Conservation (phyloP, 805 yeast genomes). For the Ogataea pini region DNA sequence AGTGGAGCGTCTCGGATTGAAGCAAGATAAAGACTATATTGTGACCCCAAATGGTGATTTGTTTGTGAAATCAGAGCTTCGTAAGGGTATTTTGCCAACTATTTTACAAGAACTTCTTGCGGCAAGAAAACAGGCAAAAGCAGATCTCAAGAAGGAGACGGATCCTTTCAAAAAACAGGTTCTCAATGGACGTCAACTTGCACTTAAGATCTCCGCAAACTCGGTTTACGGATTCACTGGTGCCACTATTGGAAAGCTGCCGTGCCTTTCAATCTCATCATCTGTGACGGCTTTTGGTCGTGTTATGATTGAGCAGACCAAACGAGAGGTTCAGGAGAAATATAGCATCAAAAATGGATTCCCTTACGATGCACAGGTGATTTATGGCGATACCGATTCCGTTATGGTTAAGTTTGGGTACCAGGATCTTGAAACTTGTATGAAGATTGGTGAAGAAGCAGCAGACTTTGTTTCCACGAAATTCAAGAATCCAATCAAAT, state of each 20-base stretch:
- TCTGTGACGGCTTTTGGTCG: slow-evolving; percentile 96
- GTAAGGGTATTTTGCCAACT: slow-evolving; percentile 89
- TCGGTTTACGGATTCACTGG: slow-evolving; percentile 99
- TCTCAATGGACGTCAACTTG: slow-evolving; percentile 94
- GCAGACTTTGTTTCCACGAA: slow-evolving; percentile 81
- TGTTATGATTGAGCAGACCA: slow-evolving; percentile 93
- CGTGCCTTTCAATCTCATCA: slow-evolving; percentile 94
- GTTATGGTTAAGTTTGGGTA: slow-evolving; percentile 98
- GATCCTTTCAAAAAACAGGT: slow-evolving; percentile 95
- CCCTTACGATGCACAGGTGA: slow-evolving; percentile 82
- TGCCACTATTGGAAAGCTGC: slow-evolving; percentile 95
- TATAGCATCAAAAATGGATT: slow-evolving; percentile 83
- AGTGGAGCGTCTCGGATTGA: slow-evolving; percentile 61
- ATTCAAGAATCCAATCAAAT: slow-evolving; percentile 83
- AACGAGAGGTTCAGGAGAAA: slow-evolving; percentile 76
- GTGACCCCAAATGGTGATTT: slow-evolving; percentile 90
- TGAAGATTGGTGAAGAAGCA: slow-evolving; percentile 92
- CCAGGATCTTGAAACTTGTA: slow-evolving; percentile 74
- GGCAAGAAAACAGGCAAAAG: slow-evolving; percentile 93
- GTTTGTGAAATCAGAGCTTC: slow-evolving; percentile 67
- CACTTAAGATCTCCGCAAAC: slow-evolving; percentile 94
- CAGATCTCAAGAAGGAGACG: slow-evolving; percentile 85
- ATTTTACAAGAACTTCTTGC: slow-evolving; percentile 83
- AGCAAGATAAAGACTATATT: slow-evolving; percentile 76
- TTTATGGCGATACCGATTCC: slow-evolving; percentile 98